These are phyloP conservation scores for Lactuca sativa DNA, from an alignment of 129 eudicot genomes.

Conservation along the genomic window DNA sequence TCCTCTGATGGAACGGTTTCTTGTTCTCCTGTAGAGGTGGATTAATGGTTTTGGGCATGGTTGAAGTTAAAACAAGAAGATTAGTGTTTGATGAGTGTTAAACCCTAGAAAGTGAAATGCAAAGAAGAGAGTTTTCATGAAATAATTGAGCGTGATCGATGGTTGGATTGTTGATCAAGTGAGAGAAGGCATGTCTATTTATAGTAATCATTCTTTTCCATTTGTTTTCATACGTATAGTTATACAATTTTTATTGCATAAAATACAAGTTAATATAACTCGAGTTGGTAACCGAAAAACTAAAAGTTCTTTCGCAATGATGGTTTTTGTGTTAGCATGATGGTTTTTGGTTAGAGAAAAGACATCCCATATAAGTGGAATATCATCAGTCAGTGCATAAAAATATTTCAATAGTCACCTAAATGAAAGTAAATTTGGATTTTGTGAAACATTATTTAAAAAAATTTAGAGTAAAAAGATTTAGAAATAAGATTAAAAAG, in stretches of 20 bases:
- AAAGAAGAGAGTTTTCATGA: conserved; percentile 22
- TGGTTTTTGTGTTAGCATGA: conserved; percentile 23
- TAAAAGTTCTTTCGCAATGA: conserved; percentile 23
- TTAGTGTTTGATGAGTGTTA: not conserved
- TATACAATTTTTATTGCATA: conserved; percentile 3
- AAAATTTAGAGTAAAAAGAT: no score
- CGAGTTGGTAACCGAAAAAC: conserved; percentile 5
- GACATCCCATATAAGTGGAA: conserved; percentile 35
- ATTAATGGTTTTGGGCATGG: conserved; percentile 41
- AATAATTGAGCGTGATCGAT: conserved; percentile 28
- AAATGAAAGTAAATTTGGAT: not conserved
- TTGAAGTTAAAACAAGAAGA: not conserved
- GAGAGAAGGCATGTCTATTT: conserved; percentile 35
- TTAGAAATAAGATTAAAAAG: not conserved
- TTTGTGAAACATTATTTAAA: not conserved
- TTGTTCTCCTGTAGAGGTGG: conserved; percentile 36
- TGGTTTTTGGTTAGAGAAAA: conserved; percentile 29
- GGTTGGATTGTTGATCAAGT: conserved; percentile 33
- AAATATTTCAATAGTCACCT: not conserved
- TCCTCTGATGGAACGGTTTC: conserved; percentile 48
- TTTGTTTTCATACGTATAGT: conserved; percentile 18
- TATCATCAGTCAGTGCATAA: not conserved
- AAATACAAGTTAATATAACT: conserved; percentile 13
- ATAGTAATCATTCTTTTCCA: conserved; percentile 34
- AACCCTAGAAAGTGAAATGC: conserved; percentile 20